Evolutionary conservation across 805 yeast species (phyloP).

Genomic region (Candida methanosorbosa): DNA sequence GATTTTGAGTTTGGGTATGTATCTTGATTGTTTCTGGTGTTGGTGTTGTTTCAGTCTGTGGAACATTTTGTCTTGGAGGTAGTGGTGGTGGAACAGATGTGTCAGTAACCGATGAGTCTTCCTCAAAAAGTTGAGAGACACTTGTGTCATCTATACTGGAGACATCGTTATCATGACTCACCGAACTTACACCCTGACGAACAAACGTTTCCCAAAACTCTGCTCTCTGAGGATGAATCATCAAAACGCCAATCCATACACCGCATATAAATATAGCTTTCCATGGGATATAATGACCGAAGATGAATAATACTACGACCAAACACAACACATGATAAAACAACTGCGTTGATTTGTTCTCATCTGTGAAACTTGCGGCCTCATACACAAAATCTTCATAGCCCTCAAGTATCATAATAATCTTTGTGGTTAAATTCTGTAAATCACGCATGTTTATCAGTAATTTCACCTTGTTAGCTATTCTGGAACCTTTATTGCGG

Average conservation of each 20-base stretch:
- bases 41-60: slow-evolving; percentile 14
- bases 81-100: too few relatives aligned
- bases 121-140: neutral
- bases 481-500: slow-evolving; percentile 5
- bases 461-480: slow-evolving; percentile 27
- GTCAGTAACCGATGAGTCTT: neutral
- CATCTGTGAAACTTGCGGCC: slow-evolving; percentile 65
- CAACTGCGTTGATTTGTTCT: slow-evolving; percentile 54
- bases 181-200: neutral
- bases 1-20: slow-evolving; percentile 7
- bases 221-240: slow-evolving; percentile 52
- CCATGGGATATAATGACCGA: slow-evolving; percentile 58
- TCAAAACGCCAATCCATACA: slow-evolving; percentile 47
- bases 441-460: slow-evolving; percentile 63
- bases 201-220: slow-evolving; percentile 5
- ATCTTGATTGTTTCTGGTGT: slow-evolving; percentile 30
- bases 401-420: slow-evolving; percentile 40
- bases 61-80: neutral
- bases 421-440: slow-evolving; percentile 52
- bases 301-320: slow-evolving; percentile 31
- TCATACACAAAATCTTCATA: slow-evolving; percentile 50
- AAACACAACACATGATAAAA: slow-evolving; percentile 33
- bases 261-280: slow-evolving; percentile 41
- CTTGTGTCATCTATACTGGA: neutral
- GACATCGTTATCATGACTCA: neutral